Conservation (phyloP, 106 monocot genomes). For the Dendrobium huoshanense region DNA sequence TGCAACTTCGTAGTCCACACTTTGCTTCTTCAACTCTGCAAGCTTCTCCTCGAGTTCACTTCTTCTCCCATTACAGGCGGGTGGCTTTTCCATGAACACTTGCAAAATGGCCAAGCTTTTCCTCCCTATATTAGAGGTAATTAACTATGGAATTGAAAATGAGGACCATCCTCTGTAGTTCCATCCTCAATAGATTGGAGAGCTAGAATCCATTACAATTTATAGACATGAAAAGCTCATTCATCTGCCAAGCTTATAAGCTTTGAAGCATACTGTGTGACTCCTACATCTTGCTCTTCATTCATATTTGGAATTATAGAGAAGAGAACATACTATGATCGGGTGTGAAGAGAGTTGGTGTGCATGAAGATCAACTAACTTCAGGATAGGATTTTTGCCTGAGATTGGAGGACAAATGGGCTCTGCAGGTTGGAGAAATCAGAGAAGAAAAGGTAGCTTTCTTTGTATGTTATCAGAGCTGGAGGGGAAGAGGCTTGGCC, state of each 20-base stretch:
- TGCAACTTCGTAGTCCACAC: conserved; percentile 41
- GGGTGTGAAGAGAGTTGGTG: no score
- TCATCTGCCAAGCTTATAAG: conserved; percentile 12
- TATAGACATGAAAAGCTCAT: conserved; percentile 31
- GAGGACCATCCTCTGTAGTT: conserved; percentile 26
- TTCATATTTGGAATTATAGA: no score
- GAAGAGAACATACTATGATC: no score
- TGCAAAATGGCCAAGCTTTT: conserved; percentile 1
- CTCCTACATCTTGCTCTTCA: no score
- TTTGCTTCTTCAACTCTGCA: conserved; percentile 44
- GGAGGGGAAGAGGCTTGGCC: no score
- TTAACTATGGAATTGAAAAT: conserved; percentile 67
- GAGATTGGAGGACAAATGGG: no score
- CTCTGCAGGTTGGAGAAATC: no score
- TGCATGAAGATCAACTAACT: no score
- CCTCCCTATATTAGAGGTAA: conserved; percentile 33
- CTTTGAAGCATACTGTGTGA: no score
- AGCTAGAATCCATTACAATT: conserved; percentile 26
- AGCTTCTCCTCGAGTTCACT: not conserved
- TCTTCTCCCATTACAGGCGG: not conserved
- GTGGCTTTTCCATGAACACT: not conserved
- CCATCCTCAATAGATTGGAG: conserved; percentile 44
- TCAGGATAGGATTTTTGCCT: no score
- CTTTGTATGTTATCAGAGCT: no score
- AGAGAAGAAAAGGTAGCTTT: no score